These are phyloP conservation scores for Talaromyces verruculosus DNA, from an alignment of 2,329 filamentous ascomycete genomes.

Conservation along the genomic window DNA sequence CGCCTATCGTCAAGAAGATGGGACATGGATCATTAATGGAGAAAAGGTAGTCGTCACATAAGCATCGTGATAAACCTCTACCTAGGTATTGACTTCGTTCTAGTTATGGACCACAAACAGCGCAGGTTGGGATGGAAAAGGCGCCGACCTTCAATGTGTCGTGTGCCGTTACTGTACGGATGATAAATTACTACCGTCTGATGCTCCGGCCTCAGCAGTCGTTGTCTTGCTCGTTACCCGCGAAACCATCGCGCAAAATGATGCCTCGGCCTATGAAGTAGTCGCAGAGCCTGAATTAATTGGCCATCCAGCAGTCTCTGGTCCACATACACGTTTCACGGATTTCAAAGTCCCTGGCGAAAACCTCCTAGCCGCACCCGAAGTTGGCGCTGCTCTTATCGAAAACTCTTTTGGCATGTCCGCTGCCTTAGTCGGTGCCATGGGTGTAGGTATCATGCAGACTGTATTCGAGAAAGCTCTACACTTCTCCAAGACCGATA, in stretches of 20 bases:
- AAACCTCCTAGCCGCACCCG: slow-evolving; percentile 49
- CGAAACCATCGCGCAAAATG: slow-evolving; percentile 49
- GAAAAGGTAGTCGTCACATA: background rate
- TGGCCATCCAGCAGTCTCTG: slow-evolving; percentile 52
- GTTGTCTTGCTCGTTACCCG: slow-evolving; percentile 21
- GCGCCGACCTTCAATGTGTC: slow-evolving; percentile 55
- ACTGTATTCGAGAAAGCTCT: slow-evolving; percentile 55
- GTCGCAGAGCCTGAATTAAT: slow-evolving; percentile 48
- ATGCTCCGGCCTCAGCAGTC: background rate
- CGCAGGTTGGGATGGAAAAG: slow-evolving; percentile 54
- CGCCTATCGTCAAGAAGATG: slow-evolving; percentile 44
- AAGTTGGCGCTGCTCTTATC: slow-evolving; percentile 46
- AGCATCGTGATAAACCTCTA: background rate
- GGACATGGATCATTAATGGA: slow-evolving; percentile 24
- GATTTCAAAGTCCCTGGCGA: slow-evolving; percentile 34
- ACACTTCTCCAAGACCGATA: slow-evolving; percentile 51
- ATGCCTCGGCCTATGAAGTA: slow-evolving; percentile 46
- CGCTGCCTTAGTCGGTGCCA: slow-evolving; percentile 51
- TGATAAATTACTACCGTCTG: slow-evolving; percentile 47
- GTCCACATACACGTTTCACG: slow-evolving; percentile 42
- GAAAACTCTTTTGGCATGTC: slow-evolving; percentile 46
- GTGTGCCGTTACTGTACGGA: slow-evolving; percentile 47
- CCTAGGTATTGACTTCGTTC: too few species aligned
- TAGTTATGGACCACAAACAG: slow-evolving; percentile 58
- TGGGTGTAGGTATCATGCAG: slow-evolving; percentile 56